Evolutionary conservation across 208 protist genomes (phyloP).

Genomic region (Leishmania braziliensis): DNA sequence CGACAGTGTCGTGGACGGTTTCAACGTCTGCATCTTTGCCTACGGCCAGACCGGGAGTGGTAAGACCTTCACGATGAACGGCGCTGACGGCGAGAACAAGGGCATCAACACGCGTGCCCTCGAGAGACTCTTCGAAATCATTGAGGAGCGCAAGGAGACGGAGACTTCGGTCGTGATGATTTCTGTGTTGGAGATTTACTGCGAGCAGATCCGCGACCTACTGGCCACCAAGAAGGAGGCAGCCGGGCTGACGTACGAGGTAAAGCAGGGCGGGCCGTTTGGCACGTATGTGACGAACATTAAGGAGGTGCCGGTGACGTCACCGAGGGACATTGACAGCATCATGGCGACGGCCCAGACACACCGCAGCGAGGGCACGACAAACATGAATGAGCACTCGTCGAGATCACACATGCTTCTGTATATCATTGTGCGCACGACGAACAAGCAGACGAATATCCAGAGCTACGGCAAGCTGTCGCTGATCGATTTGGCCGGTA

Average conservation of each 20-base stretch:
- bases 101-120: slow-evolving; percentile 91
- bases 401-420: slow-evolving; percentile 95
- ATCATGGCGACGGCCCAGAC: slow-evolving; percentile 81
- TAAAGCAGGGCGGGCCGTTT: slow-evolving; percentile 88
- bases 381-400: slow-evolving; percentile 94
- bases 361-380: slow-evolving; percentile 84
- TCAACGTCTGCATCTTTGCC: slow-evolving; percentile 95
- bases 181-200: slow-evolving; percentile 93
- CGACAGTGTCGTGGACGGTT: slow-evolving; percentile 93
- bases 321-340: slow-evolving; percentile 67
- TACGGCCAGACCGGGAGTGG: slow-evolving; percentile 94
- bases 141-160: slow-evolving; percentile 86
- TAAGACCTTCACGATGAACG: slow-evolving; percentile 92
- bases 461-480: slow-evolving; percentile 94
- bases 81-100: slow-evolving; percentile 68
- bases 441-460: slow-evolving; percentile 87
- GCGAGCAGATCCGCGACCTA: slow-evolving; percentile 89
- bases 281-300: slow-evolving; percentile 93
- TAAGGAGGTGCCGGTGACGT: slow-evolving; percentile 71
- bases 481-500: slow-evolving; percentile 93
- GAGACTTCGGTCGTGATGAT: slow-evolving; percentile 82
- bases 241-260: slow-evolving; percentile 68
- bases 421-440: slow-evolving; percentile 88
- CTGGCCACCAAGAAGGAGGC: slow-evolving; percentile 66
- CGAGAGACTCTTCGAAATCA: slow-evolving; percentile 88